phyloP scores from a whole-genome alignment of 305 asterid genomes.

The Rubia tinctorum region DNA sequence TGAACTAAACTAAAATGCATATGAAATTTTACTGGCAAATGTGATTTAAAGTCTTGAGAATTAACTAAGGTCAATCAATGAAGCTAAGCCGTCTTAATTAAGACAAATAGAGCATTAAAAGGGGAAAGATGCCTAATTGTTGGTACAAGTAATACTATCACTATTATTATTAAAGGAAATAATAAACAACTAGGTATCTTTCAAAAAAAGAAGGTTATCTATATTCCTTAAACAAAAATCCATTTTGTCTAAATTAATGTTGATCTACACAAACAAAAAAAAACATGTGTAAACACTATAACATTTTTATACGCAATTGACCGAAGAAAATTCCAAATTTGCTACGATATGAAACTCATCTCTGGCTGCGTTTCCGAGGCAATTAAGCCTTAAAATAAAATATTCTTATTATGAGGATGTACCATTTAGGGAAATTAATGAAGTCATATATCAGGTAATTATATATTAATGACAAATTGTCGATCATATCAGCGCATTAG shows the following conservation, averaged over 20 bases:
- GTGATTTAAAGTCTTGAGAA: not conserved
- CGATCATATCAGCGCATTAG: too few species aligned
- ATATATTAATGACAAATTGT: slow-evolving; percentile 2
- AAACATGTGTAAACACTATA: too few species aligned
- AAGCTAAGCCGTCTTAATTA: not conserved
- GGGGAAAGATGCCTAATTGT: slow-evolving; percentile 1
- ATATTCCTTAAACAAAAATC: too few species aligned
- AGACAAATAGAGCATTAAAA: not conserved
- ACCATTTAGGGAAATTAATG: not conserved
- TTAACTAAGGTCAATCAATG: not conserved
- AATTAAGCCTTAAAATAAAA: not conserved
- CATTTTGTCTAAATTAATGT: too few species aligned
- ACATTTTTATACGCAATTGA: not conserved
- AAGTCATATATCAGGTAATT: not conserved
- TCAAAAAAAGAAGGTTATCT: too few species aligned
- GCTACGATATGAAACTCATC: not conserved
- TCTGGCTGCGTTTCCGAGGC: not conserved
- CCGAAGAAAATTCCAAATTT: not conserved
- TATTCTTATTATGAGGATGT: not conserved
- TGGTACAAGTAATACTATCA: too few species aligned
- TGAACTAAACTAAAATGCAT: too few species aligned
- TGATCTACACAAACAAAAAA: too few species aligned
- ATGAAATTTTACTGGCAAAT: too few species aligned
- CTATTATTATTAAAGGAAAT: not conserved
- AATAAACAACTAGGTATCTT: too few species aligned